These are phyloP conservation scores for Stachybotrys echinatus DNA, from an alignment of 2,329 filamentous ascomycete species.

Conservation along the genomic window DNA sequence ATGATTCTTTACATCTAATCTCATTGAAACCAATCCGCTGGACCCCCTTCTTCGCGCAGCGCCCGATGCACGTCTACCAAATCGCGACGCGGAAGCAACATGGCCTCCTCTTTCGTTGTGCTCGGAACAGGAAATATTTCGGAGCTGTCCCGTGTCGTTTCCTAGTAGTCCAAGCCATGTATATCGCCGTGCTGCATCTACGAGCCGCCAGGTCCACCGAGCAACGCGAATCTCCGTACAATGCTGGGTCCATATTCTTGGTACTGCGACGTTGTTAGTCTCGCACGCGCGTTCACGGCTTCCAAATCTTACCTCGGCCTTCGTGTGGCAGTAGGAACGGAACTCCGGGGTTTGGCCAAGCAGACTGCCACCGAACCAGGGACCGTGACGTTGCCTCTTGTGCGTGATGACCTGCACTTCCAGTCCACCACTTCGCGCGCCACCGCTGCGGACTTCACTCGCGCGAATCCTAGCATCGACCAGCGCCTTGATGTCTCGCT, in stretches of 20 bases:
- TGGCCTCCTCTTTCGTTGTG: not conserved
- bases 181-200: slow-evolving; percentile 26
- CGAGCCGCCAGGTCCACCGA: slow-evolving; percentile 85
- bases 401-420: slow-evolving; percentile 97
- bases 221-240: slow-evolving; percentile 85
- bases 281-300: not conserved
- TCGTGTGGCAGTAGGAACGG: slow-evolving; percentile 96
- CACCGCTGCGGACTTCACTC: slow-evolving; percentile 86
- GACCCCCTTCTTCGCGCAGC: not conserved
- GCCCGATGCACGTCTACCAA: not conserved
- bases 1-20: not conserved
- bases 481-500: slow-evolving; percentile 93
- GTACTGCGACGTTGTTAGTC: slow-evolving; percentile 51
- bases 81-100: not conserved
- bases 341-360: slow-evolving; percentile 97
- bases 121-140: not conserved
- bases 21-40: not conserved
- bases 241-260: slow-evolving; percentile 96
- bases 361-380: slow-evolving; percentile 97
- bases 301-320: slow-evolving; percentile 56
- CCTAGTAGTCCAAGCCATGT: not conserved
- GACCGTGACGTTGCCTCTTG: slow-evolving; percentile 94
- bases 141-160: not conserved
- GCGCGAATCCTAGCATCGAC: slow-evolving; percentile 90
- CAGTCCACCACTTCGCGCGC: slow-evolving; percentile 86